These are phyloP conservation scores for Geotrichum europaeum DNA, from an alignment of 1,139 yeast species.

Conservation along the genomic window DNA sequence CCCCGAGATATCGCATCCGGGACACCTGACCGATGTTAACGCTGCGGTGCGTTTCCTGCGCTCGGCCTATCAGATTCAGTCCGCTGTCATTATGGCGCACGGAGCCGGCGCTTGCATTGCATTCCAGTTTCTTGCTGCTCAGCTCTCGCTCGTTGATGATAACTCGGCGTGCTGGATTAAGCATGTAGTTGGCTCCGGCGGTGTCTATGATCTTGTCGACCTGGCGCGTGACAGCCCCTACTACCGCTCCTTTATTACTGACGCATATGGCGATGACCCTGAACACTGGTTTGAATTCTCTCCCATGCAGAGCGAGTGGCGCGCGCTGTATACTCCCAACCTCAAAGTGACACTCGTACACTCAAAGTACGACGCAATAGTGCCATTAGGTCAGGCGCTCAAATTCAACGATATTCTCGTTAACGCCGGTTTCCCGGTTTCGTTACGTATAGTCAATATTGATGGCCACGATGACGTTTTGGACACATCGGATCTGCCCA, in stretches of 20 bases:
- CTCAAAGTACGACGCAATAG: conserved; percentile 21
- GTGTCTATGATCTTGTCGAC: conserved; percentile 42
- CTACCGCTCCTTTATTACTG: conserved; percentile 39
- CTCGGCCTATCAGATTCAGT: conserved; percentile 29
- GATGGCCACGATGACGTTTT: conserved; percentile 21
- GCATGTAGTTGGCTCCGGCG: conserved; percentile 40
- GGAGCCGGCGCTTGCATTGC: conserved; percentile 72
- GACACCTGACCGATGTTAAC: conserved; percentile 52
- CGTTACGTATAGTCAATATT: conserved; percentile 18
- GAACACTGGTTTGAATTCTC: conserved; percentile 28
- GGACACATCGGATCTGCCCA: conserved; percentile 20
- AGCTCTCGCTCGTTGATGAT: conserved; percentile 30
- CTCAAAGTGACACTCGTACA: conserved; percentile 20
- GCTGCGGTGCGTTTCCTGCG: conserved; percentile 37
- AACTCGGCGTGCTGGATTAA: conserved; percentile 15
- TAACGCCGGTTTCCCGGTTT: conserved; percentile 19
- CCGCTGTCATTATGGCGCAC: conserved; percentile 53
- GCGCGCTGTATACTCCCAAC: conserved; percentile 16
- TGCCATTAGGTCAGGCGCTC: conserved; percentile 20
- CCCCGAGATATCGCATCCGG: conserved; percentile 57
- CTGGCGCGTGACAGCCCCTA: conserved; percentile 42
- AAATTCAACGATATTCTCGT: conserved; percentile 19
- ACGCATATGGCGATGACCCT: conserved; percentile 38
- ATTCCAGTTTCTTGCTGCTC: conserved; percentile 39
- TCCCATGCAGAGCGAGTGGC: conserved; percentile 22